These are phyloP conservation scores for Pyrenophora teres DNA, from an alignment of 2,329 filamentous ascomycete genomes.

Conservation along the genomic window DNA sequence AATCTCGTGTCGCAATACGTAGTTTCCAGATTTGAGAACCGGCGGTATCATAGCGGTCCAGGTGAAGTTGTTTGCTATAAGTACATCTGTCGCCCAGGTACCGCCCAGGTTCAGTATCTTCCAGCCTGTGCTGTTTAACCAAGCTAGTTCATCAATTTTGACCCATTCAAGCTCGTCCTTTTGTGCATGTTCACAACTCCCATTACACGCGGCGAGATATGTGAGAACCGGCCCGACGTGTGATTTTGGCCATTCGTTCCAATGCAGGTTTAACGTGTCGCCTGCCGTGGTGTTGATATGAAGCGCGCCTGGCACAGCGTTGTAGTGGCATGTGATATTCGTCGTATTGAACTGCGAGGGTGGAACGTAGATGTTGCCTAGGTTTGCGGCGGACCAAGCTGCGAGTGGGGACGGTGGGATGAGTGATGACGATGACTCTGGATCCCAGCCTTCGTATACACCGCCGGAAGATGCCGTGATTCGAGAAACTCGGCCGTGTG, in stretches of 20 bases:
- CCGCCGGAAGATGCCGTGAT: conserved; percentile 24
- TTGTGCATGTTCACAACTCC: conserved; percentile 25
- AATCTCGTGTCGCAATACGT: conserved; percentile 60
- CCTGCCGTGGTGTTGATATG: conserved; percentile 63
- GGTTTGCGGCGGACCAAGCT: conserved; percentile 31
- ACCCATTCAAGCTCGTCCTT: conserved; percentile 33
- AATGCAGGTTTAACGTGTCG: conserved; percentile 56
- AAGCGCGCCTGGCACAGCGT: conserved; percentile 55
- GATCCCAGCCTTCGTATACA: conserved; percentile 33
- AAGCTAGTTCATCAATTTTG: conserved; percentile 40
- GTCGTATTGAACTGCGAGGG: conserved; percentile 30
- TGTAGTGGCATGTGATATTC: conserved; percentile 63
- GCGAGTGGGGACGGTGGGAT: conserved; percentile 16
- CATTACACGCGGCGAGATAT: conserved; percentile 38
- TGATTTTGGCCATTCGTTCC: conserved; percentile 52
- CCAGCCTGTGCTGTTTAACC: conserved; percentile 31
- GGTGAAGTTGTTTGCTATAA: conserved; percentile 52
- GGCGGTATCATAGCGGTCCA: conserved; percentile 52
- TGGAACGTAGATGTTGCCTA: conserved; percentile 32
- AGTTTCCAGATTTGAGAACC: conserved; percentile 51
- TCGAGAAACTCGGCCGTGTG: conserved; percentile 31
- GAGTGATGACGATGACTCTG: conserved; percentile 12
- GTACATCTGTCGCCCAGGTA: conserved; percentile 39
- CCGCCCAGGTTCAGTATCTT: conserved; percentile 19
- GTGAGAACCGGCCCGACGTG: conserved; percentile 43